Base-by-base conservation (phyloP, 768 basidiomycete genomes). In the Auriscalpium microsporum region DNA sequence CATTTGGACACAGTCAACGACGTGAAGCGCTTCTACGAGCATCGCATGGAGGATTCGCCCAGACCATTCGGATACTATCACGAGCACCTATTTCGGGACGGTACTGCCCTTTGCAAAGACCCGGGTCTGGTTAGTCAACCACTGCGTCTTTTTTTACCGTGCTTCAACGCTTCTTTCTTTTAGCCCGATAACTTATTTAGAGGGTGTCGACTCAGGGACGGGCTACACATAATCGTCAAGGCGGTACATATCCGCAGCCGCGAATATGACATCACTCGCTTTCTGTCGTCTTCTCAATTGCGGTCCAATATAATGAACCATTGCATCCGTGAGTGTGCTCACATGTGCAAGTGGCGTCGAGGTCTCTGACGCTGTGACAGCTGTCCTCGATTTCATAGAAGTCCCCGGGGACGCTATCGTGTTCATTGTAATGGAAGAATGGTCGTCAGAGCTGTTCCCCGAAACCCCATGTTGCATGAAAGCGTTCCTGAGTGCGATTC, bases 401-500 rank as follows among this genome's bases (percentile, higher is more conserved):
- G 70, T 79, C 19, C 65, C 71, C 2, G 63, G 72, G 10, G 83
- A 86, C 56, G 66, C 71, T 49, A 64, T 85, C 38, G 81, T 73
- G 13, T 83, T 90, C 62, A 81, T 90, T 54, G 81, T 89, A 23
- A 88, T 87, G 86, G 87, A 89, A 64, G 79, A 87, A 68, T 90
- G 87, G 87, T 83, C 82, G 13, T 73, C 85, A 10, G 77, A 83
- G 53, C 70, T 87, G 19, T 72, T 84, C 21, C 69, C 75, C 13
- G 70, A 73, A 37, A 68, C 72, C 23, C 81, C 83, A 7, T 78
- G 75, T 63, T 80, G 73, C 59, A 65, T 83, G 50, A 68, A 69
- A 44, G 68, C 72, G 13, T 86, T 87, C 62, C 66, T 89, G 23
- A 72, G 71, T 4, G 78, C 77, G 13, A 62, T 89, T 49, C 78